Percentiles rank a stretch among this genome's conserved stretches.
phyloP scores from a whole-genome alignment of 2,329 filamentous ascomycete genomes.

The Chaetomium sp. region DNA sequence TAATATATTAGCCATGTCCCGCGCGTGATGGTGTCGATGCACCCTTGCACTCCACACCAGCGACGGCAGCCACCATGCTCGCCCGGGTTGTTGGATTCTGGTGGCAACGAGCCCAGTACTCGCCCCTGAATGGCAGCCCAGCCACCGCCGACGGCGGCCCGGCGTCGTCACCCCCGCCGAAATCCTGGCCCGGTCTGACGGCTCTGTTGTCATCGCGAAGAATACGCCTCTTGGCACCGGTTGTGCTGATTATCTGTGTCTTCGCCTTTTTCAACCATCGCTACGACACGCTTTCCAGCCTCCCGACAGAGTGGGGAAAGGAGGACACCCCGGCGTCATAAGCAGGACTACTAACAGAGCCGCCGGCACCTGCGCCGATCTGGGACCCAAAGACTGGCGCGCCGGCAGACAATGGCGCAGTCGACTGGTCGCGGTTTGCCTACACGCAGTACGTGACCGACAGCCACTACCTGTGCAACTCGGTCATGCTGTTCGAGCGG shows the following conservation, averaged over 20 bases:
- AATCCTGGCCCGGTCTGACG: not conserved
- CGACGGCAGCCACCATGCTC: not conserved
- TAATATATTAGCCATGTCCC: not conserved
- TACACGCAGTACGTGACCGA: conserved; percentile 12
- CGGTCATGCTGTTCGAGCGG: conserved; percentile 8
- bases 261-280: not conserved
- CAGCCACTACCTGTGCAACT: conserved; percentile 7
- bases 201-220: not conserved
- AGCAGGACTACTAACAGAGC: not conserved
- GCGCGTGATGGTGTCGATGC: not conserved
- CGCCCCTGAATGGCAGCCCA: not conserved
- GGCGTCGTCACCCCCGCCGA: not conserved
- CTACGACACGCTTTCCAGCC: not conserved
- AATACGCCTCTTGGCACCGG: not conserved
- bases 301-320: not conserved
- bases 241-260: not conserved
- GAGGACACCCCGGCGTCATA: not conserved
- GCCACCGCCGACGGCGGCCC: not conserved
- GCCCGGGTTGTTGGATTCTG: not conserved
- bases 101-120: not conserved
- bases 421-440: conserved; percentile 10
- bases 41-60: not conserved
- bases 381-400: not conserved
- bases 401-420: not conserved
- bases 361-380: not conserved